These are phyloP conservation scores for Lasiodiplodia sp. DNA, from an alignment of 2,329 filamentous ascomycete genomes.

Conservation along the genomic window DNA sequence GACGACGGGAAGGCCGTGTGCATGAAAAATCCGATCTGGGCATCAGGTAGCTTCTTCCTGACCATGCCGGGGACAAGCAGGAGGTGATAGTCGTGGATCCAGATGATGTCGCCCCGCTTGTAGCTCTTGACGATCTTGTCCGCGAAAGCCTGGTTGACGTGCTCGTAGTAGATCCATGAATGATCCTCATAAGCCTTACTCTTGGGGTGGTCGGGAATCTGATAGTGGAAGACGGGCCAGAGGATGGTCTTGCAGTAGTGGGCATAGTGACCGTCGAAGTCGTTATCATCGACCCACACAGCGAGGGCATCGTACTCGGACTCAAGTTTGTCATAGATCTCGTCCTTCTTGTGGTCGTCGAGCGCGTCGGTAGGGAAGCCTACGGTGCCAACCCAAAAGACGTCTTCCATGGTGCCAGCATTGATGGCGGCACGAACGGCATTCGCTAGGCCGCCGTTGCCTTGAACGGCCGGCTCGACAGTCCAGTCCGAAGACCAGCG, in stretches of 20 bases:
- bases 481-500: slow-evolving; percentile 84
- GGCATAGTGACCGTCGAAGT: slow-evolving; percentile 92
- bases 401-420: slow-evolving; percentile 72
- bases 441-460: slow-evolving; percentile 90
- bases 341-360: slow-evolving; percentile 75
- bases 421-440: slow-evolving; percentile 80
- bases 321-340: slow-evolving; percentile 82
- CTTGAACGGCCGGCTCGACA: slow-evolving; percentile 84
- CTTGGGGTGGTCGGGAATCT: slow-evolving; percentile 96
- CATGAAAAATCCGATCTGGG: slow-evolving; percentile 94
- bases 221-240: slow-evolving; percentile 98
- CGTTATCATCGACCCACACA: slow-evolving; percentile 87
- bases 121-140: slow-evolving; percentile 89
- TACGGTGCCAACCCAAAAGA: slow-evolving; percentile 89
- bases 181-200: slow-evolving; percentile 98
- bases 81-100: slow-evolving; percentile 96
- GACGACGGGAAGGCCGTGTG: slow-evolving; percentile 96
- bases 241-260: slow-evolving; percentile 98
- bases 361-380: slow-evolving; percentile 94
- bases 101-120: slow-evolving; percentile 91
- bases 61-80: slow-evolving; percentile 89
- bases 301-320: slow-evolving; percentile 83
- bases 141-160: slow-evolving; percentile 91
- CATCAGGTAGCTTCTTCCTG: slow-evolving; percentile 86
- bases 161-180: slow-evolving; percentile 94